These are phyloP conservation scores for Byssochlamys sp. DNA, from an alignment of 2,329 filamentous ascomycete species.

Conservation along the genomic window DNA sequence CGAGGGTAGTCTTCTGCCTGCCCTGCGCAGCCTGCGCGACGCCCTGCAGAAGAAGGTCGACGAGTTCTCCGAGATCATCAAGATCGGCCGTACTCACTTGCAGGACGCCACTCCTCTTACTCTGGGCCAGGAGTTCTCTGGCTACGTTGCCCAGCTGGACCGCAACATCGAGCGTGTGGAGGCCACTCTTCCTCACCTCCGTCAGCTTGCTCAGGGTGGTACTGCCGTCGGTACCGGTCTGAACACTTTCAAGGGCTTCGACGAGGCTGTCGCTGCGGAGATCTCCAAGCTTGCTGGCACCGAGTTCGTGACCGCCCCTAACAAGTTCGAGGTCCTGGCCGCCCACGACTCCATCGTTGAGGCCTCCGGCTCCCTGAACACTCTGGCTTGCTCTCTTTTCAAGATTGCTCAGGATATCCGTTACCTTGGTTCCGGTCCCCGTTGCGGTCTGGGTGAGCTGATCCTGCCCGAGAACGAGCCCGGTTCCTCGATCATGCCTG, in stretches of 20 bases:
- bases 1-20: constrained; percentile 73
- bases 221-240: constrained; percentile 94
- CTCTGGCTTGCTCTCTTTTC: constrained; percentile 78
- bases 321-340: constrained; percentile 96
- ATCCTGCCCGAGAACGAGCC: constrained; percentile 95
- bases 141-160: constrained; percentile 90
- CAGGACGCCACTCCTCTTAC: constrained; percentile 95
- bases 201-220: constrained; percentile 83
- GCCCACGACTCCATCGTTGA: constrained; percentile 94
- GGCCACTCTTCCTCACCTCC: constrained; percentile 70
- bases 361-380: constrained; percentile 87
- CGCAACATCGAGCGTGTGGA: constrained; percentile 81
- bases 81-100: constrained; percentile 95
- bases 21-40: constrained; percentile 69
- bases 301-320: constrained; percentile 89
- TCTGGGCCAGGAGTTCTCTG: constrained; percentile 92
- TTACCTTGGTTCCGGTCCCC: constrained; percentile 89
- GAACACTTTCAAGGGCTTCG: constrained; percentile 95
- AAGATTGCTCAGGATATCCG: constrained; percentile 98
- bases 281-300: constrained; percentile 87
- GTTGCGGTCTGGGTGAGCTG: constrained; percentile 90
- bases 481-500: constrained; percentile 95
- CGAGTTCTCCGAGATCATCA: constrained; percentile 89
- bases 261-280: constrained; percentile 81
- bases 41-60: constrained; percentile 82